Percentiles rank a stretch among this genome's conserved stretches.
Evolutionary conservation across 2,329 filamentous ascomycete genomes (phyloP).

Genomic region (Colletotrichum truncatum): DNA sequence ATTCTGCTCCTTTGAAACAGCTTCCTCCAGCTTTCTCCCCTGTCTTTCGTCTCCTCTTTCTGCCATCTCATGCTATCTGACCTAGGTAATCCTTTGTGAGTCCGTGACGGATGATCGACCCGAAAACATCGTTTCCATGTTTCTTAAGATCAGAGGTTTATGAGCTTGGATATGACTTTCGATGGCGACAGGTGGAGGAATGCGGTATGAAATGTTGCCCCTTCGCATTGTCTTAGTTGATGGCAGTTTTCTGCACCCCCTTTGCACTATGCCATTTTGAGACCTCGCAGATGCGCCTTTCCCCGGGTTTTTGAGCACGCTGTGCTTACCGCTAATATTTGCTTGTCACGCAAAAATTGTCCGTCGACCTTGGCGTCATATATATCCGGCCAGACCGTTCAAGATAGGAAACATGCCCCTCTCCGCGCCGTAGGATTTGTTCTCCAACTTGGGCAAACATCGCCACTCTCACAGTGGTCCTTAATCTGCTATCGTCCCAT

Average conservation of each 20-base stretch:
- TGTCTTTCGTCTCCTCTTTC: background rate
- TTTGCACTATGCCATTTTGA: background rate
- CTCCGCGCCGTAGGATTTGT: constrained; percentile 18
- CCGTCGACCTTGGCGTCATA: constrained; percentile 14
- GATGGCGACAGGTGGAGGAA: background rate
- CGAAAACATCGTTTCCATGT: background rate
- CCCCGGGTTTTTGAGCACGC: constrained; percentile 11
- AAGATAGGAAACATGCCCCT: constrained; percentile 18
- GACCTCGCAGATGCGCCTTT: background rate
- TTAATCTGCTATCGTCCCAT: constrained; percentile 21
- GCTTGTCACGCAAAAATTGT: constrained; percentile 11
- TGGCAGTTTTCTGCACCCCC: constrained; percentile 1
- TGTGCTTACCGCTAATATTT: background rate
- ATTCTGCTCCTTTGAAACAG: constrained; percentile 3
- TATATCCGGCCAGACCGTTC: constrained; percentile 6
- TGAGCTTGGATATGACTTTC: background rate
- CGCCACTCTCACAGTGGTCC: constrained; percentile 9
- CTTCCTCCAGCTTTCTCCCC: background rate
- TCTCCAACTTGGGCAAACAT: constrained; percentile 5
- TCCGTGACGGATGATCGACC: constrained; percentile 23
- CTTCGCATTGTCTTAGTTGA: background rate
- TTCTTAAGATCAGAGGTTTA: background rate
- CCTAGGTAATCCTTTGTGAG: background rate
- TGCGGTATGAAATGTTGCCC: background rate
- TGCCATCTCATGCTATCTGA: background rate